Percentiles rank a stretch among this genome's conserved stretches.
These are phyloP conservation scores for Colletotrichum sp. DNA, from an alignment of 2,329 filamentous ascomycete genomes.

Conservation along the genomic window DNA sequence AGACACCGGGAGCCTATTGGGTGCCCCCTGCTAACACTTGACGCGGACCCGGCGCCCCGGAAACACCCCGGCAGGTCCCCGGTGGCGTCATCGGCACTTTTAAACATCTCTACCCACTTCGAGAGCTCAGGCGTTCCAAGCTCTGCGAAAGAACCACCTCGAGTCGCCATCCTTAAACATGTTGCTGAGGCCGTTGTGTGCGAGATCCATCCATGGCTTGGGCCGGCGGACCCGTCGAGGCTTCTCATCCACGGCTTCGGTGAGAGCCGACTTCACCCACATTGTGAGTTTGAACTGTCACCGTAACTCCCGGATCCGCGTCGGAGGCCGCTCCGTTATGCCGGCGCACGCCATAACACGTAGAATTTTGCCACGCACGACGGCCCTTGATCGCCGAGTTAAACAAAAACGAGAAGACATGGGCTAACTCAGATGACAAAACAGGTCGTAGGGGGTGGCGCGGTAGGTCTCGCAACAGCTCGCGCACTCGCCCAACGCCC, in stretches of 20 bases:
- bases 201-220: not conserved
- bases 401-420: not conserved
- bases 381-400: not conserved
- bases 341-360: not conserved
- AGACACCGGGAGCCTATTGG: not conserved
- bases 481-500: conserved; percentile 71
- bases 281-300: conserved; percentile 36
- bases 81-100: conserved; percentile 9
- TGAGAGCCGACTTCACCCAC: conserved; percentile 49
- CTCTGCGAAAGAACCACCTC: not conserved
- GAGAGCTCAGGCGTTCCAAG: not conserved
- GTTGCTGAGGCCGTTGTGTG: not conserved
- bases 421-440: not conserved
- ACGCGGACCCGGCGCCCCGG: not conserved
- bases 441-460: conserved; percentile 63
- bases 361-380: not conserved
- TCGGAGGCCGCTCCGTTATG: not conserved
- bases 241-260: conserved; percentile 40
- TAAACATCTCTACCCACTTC: not conserved
- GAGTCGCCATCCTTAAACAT: not conserved
- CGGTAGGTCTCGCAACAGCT: conserved; percentile 82
- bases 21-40: not conserved
- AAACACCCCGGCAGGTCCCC: not conserved
- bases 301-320: not conserved
- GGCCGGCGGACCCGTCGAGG: not conserved